Base-by-base conservation (phyloP, 495 filamentous ascomycete species). In the Trichodelitschia bisporula region DNA sequence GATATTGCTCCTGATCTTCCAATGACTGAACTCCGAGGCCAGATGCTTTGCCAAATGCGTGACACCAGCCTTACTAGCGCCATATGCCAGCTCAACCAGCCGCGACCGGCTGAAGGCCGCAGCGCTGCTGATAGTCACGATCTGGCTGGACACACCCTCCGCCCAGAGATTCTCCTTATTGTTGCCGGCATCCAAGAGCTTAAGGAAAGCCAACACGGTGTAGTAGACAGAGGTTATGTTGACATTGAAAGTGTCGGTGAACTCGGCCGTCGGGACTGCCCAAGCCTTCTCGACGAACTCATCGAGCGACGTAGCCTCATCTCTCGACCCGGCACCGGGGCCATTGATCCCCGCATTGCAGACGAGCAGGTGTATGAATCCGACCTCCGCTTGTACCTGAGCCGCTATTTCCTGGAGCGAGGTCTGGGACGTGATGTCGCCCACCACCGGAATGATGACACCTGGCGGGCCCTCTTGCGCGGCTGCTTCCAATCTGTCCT, bases 321-420 rank as follows among this genome's bases (percentile, higher is more conserved):
- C 43, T 15, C 5, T 44, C 5, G 40, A 32, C 11, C 39, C 44
- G 29, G 55, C 53, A 12, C 47, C 41, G 1, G 70, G 64, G 6
- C 71, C 73, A 14, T 58, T 45, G 15, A 65, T 56, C 11, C 72
- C 73, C 4, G 68, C 61, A 48, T 77, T 79, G 36, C 67, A 69
- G 19, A 77, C 56, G 0, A 78, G 46, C 20, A 77, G 44, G 42
- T 77, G 67, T 19, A 77, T 54, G 36, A 61, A 63, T 3, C 56
- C 63, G 2, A 50, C 51, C 18, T 75, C 66, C 3, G 52, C 43
- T 19, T 59, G 46, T 28, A 77, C 54, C 0, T 57, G 43, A 1
- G 50, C 39, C 18, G 58, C 69, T 15, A 65, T 58, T 9, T 49
- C 44, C 32, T 62, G 39, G 0, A 77, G 56, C 3, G 61, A 64